A percentile compares a stretch with the other conserved stretches of the same genome.
Conservation (phyloP, 257 asterid genomes). For the Solanum lignicaule region DNA sequence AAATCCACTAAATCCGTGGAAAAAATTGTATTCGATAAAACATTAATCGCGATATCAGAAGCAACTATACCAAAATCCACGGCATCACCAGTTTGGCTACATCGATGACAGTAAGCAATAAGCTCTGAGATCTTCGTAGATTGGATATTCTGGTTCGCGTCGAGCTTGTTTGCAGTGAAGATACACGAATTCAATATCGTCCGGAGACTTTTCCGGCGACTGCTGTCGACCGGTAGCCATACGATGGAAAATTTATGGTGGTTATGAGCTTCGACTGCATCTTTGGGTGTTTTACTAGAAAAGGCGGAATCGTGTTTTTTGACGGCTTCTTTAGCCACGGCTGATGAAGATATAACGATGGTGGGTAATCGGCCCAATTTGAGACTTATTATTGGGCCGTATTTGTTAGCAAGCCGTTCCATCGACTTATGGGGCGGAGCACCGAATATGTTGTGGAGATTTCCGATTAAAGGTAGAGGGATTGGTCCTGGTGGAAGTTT, state of each 20-base stretch:
- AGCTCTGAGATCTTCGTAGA: slow-evolving; percentile 45
- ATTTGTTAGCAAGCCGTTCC: slow-evolving; percentile 33
- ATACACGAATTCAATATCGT: slow-evolving; percentile 46
- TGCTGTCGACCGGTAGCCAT: slow-evolving; percentile 48
- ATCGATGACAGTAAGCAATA: slow-evolving; percentile 29
- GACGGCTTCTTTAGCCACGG: slow-evolving; percentile 47
- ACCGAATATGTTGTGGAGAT: slow-evolving; percentile 52
- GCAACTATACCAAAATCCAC: slow-evolving; percentile 49
- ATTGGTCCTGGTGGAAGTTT: slow-evolving; percentile 62
- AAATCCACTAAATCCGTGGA: slow-evolving; percentile 48
- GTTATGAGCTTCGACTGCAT: slow-evolving; percentile 52
- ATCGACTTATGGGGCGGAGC: slow-evolving; percentile 61
- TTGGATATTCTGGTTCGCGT: slow-evolving; percentile 50
- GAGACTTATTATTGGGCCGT: slow-evolving; percentile 66
- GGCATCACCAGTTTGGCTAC: slow-evolving; percentile 28
- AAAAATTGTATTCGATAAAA: slow-evolving; percentile 38
- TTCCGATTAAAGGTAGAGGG: slow-evolving; percentile 66
- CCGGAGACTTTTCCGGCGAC: slow-evolving; percentile 57
- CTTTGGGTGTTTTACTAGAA: slow-evolving; percentile 36
- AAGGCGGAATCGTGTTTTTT: slow-evolving; percentile 59
- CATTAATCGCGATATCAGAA: slow-evolving; percentile 37
- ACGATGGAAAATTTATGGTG: slow-evolving; percentile 52
- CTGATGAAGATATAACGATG: slow-evolving; percentile 50
- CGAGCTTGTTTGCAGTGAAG: slow-evolving; percentile 54
- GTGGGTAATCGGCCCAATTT: slow-evolving; percentile 48